Evolutionary conservation across 768 basidiomycete genomes (phyloP), one percentile per base, ranked within the genome.

Genomic region (Tricholoma bakamatsutake): DNA sequence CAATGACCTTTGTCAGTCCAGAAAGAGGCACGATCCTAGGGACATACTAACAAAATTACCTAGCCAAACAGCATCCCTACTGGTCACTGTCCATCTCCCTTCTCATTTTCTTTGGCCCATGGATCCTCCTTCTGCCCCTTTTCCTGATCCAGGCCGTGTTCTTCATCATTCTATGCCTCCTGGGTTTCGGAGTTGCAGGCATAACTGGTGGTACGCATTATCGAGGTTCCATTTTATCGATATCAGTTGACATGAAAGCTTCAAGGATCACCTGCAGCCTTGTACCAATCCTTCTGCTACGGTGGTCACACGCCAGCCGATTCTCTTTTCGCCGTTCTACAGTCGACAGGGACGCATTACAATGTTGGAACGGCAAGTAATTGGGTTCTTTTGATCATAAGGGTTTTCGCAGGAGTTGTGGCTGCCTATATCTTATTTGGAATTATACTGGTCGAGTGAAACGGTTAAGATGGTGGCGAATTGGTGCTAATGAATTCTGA

Each of bases 331-430:
- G 57, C 64, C 15, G 59, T 65, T 28, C 43, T 68, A 8, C 66
- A 67, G 55, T 64, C 68, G 8, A 39, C 57, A 21, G 67, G 65
- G 10, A 61, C 59, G 50, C 59, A 61, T 46, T 67, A 67, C 56
- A 59, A 68, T 17, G 47, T 27, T 3, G 42, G 87, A 82, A 79
- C 77, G 58, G 76, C 80, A 73, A 85, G 87, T 66, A 84, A 86
- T 63, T 75, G 83, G 30, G 75, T 90, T 24, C 60, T 90, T 17
- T 80, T 88, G 53, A 62, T 84, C 8, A 73, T 67, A 33, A 62
- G 68, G 40, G 31, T 64, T 35, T 3, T 57, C 11, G 65, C 65
- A 17, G 64, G 59, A 0, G 42, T 34, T 15, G 3, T 66, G 15
- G 61, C 57, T 30, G 34, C 58, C 4, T 67, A 67, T 45, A 55